phyloP scores from a whole-genome alignment of 768 basidiomycete genomes.

The Lentinula sp. region DNA sequence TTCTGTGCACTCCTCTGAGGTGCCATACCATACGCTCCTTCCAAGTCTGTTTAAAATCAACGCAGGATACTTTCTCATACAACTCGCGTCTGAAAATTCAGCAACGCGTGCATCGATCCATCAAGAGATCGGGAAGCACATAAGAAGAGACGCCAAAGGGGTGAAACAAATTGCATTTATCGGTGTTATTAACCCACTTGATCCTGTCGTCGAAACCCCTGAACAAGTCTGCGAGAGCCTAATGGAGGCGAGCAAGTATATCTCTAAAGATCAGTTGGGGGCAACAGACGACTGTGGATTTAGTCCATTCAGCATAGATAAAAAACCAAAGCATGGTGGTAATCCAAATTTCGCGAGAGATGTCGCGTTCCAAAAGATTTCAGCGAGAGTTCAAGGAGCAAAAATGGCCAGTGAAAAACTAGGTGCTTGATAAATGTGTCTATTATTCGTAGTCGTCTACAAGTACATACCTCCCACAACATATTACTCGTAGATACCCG shows the following conservation, averaged over 20 bases:
- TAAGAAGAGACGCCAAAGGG: slow-evolving; percentile 2
- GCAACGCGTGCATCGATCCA: not conserved
- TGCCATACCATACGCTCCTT: slow-evolving; percentile 3
- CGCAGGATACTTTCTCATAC: slow-evolving; percentile 7
- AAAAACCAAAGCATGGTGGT: slow-evolving; percentile 1
- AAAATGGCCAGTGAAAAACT: slow-evolving; percentile 4
- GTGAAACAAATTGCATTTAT: slow-evolving; percentile 6
- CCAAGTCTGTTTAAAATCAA: slow-evolving; percentile 1
- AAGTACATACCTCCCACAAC: too few species aligned
- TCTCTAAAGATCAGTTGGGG: slow-evolving; percentile 1
- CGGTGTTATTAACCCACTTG: slow-evolving; percentile 2
- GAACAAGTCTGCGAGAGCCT: not conserved
- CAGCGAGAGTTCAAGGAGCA: slow-evolving; percentile 2
- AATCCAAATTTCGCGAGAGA: slow-evolving; percentile 6
- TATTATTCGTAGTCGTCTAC: not conserved
- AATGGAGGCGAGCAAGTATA: slow-evolving; percentile 3
- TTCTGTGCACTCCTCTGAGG: slow-evolving; percentile 3
- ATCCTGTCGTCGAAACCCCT: not conserved
- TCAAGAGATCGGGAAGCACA: slow-evolving; percentile 5
- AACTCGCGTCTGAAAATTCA: not conserved
- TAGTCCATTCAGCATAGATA: slow-evolving; percentile 5
- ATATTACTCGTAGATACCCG: too few species aligned
- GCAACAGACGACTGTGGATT: slow-evolving; percentile 6
- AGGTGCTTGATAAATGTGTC: not conserved
- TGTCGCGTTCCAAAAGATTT: slow-evolving; percentile 3